These are phyloP conservation scores for Sisymbrium irio DNA, from an alignment of 345 rosid species.

Conservation along the genomic window DNA sequence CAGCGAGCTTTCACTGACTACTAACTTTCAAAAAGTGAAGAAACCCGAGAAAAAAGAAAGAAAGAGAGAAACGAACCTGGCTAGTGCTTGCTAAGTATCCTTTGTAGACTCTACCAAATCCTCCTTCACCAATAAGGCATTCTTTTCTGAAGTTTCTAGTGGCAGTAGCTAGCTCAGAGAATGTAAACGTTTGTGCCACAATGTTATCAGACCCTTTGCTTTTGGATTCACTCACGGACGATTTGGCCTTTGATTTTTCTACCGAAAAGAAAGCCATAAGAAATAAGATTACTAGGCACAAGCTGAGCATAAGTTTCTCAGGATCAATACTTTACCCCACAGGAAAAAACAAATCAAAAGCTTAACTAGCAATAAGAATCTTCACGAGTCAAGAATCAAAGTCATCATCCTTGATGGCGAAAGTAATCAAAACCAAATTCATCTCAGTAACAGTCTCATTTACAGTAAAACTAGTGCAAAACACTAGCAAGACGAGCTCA, in stretches of 20 bases:
- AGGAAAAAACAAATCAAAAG: slow-evolving; percentile 8
- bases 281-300: neutral
- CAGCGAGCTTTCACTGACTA: neutral
- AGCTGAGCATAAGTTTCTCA: neutral
- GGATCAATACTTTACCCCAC: neutral
- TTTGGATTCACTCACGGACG: slow-evolving; percentile 39
- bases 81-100: slow-evolving; percentile 57
- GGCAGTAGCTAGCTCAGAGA: slow-evolving; percentile 72
- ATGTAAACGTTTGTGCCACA: slow-evolving; percentile 69
- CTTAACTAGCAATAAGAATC: neutral
- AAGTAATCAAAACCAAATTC: neutral
- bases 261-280: slow-evolving; percentile 17
- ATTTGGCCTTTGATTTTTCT: slow-evolving; percentile 46
- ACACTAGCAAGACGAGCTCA: neutral
- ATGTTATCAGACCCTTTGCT: slow-evolving; percentile 51
- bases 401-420: neutral
- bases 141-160: slow-evolving; percentile 78
- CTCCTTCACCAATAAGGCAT: slow-evolving; percentile 87
- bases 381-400: neutral
- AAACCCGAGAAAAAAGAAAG: neutral
- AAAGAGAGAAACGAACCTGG: slow-evolving; percentile 48
- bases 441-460: neutral
- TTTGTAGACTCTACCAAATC: slow-evolving; percentile 83
- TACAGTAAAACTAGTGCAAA: neutral
- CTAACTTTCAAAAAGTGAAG: neutral